A percentile compares a stretch with the other conserved stretches of the same genome.
These are phyloP conservation scores for Candida coquimbonensis DNA, from an alignment of 805 yeast genomes.

Conservation along the genomic window DNA sequence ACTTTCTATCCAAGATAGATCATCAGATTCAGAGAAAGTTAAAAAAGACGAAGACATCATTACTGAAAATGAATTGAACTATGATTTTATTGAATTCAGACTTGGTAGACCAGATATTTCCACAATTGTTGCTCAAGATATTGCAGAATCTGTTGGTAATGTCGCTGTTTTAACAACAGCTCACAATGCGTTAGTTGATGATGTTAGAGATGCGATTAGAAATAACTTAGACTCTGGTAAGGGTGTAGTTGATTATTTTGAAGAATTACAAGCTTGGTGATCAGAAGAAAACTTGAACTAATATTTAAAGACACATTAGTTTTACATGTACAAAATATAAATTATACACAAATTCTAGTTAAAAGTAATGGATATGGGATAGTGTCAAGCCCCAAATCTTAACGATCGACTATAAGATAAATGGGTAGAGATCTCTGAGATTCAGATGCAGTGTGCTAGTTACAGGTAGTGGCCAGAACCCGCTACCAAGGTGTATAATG, in stretches of 20 bases:
- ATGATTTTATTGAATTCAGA: conserved; percentile 30
- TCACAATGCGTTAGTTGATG: conserved; percentile 47
- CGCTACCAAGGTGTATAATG: no score
- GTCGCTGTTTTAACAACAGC: conserved; percentile 51
- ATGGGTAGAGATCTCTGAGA: no score
- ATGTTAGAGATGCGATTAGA: conserved; percentile 37
- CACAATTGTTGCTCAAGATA: conserved; percentile 29
- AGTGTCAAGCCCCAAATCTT: no score
- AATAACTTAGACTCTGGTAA: conserved; percentile 23
- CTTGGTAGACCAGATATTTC: conserved; percentile 40
- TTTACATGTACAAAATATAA: no score
- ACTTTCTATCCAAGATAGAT: neutral
- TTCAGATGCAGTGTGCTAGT: no score
- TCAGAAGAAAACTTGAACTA: no score
- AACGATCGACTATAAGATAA: no score
- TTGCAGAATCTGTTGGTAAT: conserved; percentile 29
- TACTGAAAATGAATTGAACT: conserved; percentile 3
- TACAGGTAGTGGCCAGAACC: no score
- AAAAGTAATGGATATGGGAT: no score
- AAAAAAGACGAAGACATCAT: neutral
- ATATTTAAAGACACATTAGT: no score
- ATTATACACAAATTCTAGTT: no score
- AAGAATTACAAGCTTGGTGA: no score
- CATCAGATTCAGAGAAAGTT: conserved; percentile 7
- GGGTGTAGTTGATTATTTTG: conserved; percentile 41